Percentiles rank a stretch among this genome's conserved stretches.
Evolutionary conservation across 371 early-diverging fungal species (phyloP).

Genomic region (Vairimorpha ceranae): DNA sequence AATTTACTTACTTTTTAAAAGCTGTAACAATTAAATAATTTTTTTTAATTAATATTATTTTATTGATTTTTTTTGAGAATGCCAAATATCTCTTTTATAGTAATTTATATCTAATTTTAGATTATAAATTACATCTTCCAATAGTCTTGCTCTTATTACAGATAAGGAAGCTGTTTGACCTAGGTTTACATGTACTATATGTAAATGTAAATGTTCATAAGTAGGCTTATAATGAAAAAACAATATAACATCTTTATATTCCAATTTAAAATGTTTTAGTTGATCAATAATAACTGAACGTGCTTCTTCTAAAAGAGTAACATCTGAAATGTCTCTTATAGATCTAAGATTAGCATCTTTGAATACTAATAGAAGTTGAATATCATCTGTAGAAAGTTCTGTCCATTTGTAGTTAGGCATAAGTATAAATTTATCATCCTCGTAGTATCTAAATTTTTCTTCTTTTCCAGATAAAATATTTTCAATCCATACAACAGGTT

Average conservation of each 20-base stretch:
- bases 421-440: constrained; percentile 47
- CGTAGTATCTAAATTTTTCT: constrained; percentile 47
- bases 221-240: constrained; percentile 55
- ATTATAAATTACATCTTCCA: constrained; percentile 54
- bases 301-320: constrained; percentile 13
- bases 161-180: not conserved
- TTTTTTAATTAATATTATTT: not conserved
- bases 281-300: not conserved
- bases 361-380: constrained; percentile 57
- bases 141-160: constrained; percentile 25
- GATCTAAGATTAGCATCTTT: constrained; percentile 43
- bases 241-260: constrained; percentile 13
- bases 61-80: not conserved
- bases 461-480: constrained; percentile 7
- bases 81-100: constrained; percentile 45
- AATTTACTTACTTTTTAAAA: too few species aligned
- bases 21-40: not conserved
- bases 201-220: constrained; percentile 49
- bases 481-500: constrained; percentile 33
- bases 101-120: constrained; percentile 40
- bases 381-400: constrained; percentile 7
- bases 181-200: constrained; percentile 46
- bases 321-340: constrained; percentile 28
- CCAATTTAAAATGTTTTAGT: constrained; percentile 6
- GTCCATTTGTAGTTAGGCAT: constrained; percentile 60